phyloP scores from a whole-genome alignment of 352 stramenopile genomes.

The Pythium oligandrum region DNA sequence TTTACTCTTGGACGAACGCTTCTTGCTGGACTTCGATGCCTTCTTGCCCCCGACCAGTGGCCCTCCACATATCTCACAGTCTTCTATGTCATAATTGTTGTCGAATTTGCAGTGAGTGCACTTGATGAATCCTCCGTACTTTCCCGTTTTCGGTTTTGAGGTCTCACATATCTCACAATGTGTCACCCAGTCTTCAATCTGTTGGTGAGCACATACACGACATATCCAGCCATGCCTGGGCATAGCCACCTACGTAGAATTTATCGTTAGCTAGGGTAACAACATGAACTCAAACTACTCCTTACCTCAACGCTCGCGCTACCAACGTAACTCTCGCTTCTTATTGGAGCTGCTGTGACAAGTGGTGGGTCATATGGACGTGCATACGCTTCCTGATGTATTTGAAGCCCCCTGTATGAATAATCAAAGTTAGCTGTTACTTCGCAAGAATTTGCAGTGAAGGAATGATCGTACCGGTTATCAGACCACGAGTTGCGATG shows the following conservation, averaged over 20 bases:
- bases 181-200: conserved; percentile 62
- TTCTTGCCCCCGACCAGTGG: conserved; percentile 26
- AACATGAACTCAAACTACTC: not conserved
- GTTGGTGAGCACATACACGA: conserved; percentile 61
- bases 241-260: conserved; percentile 14
- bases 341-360: conserved; percentile 25
- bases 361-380: conserved; percentile 24
- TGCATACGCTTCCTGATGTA: conserved; percentile 13
- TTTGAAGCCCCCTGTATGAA: conserved; percentile 9
- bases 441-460: not conserved
- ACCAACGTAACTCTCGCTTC: conserved; percentile 26
- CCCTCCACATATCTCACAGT: conserved; percentile 64
- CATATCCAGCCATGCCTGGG: conserved; percentile 54
- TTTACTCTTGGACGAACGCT: conserved; percentile 28
- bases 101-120: conserved; percentile 68
- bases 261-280: not conserved
- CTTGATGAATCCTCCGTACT: conserved; percentile 47
- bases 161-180: conserved; percentile 73
- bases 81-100: conserved; percentile 69
- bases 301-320: conserved; percentile 22
- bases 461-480: conserved; percentile 1
- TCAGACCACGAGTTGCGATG: conserved; percentile 3
- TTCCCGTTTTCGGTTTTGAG: conserved; percentile 43
- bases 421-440: not conserved
- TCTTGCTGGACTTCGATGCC: conserved; percentile 28